Evolutionary conservation across 2,329 filamentous ascomycete genomes (phyloP).

Genomic region (Pseudogymnoascus sp.): DNA sequence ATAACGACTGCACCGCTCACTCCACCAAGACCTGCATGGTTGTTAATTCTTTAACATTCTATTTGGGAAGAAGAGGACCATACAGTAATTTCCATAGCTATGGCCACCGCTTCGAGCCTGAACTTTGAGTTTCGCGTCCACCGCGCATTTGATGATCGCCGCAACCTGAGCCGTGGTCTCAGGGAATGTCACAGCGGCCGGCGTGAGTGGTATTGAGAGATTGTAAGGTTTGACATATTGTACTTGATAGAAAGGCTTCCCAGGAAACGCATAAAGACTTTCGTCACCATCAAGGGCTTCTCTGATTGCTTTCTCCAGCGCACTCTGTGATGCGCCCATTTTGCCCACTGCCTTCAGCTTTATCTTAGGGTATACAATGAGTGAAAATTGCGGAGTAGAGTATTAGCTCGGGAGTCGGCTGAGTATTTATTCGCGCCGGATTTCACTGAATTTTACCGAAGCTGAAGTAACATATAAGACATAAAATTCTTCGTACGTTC

Average conservation of each 20-base stretch:
- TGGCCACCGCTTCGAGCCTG: slow-evolving; percentile 46
- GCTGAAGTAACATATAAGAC: not conserved
- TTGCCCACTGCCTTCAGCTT: not conserved
- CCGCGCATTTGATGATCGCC: slow-evolving; percentile 39
- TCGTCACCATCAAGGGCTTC: slow-evolving; percentile 14
- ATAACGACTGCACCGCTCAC: slow-evolving; percentile 44
- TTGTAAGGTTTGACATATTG: slow-evolving; percentile 20
- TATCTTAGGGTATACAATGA: not conserved
- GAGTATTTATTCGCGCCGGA: not conserved
- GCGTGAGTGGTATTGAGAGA: slow-evolving; percentile 14
- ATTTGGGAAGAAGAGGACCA: not conserved
- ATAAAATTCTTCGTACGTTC: not conserved
- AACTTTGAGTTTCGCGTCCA: slow-evolving; percentile 35
- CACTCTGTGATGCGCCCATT: not conserved
- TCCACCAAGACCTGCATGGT: slow-evolving; percentile 37
- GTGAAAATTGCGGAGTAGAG: not conserved
- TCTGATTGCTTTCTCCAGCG: not conserved
- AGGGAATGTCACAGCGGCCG: slow-evolving; percentile 20
- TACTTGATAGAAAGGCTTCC: slow-evolving; percentile 15
- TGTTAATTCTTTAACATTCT: not conserved
- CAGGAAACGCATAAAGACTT: slow-evolving; percentile 17
- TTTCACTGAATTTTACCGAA: not conserved
- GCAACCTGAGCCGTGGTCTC: slow-evolving; percentile 31
- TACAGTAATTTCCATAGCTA: slow-evolving; percentile 41
- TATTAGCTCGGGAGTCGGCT: not conserved